Evolutionary conservation across 2,329 filamentous ascomycete species (phyloP).

Genomic region (Aureobasidium sp.): DNA sequence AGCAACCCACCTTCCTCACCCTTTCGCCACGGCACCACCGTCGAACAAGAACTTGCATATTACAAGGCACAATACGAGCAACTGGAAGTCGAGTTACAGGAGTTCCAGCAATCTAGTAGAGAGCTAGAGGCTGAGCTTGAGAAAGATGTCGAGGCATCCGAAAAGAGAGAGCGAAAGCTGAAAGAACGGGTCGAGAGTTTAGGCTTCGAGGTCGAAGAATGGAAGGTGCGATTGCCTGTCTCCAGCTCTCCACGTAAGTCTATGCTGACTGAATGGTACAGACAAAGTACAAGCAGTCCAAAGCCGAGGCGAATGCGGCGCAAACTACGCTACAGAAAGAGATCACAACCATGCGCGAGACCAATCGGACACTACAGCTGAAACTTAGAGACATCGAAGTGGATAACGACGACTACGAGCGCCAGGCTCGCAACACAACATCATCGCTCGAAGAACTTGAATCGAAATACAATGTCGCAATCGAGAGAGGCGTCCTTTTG

Average conservation of each 20-base stretch:
- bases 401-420: slow-evolving; percentile 95
- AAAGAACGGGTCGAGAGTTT: slow-evolving; percentile 80
- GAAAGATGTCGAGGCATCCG: slow-evolving; percentile 89
- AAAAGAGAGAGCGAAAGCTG: slow-evolving; percentile 80
- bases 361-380: slow-evolving; percentile 71
- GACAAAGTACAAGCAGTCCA: slow-evolving; percentile 95
- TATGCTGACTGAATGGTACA: slow-evolving; percentile 30
- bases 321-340: slow-evolving; percentile 90
- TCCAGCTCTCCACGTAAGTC: neutral
- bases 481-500: slow-evolving; percentile 85
- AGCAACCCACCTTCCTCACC: slow-evolving; percentile 27
- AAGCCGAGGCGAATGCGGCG: slow-evolving; percentile 73
- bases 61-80: slow-evolving; percentile 96
- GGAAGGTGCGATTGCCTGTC: slow-evolving; percentile 71
- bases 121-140: slow-evolving; percentile 92
- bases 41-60: slow-evolving; percentile 75
- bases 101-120: slow-evolving; percentile 89
- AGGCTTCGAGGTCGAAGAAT: slow-evolving; percentile 89
- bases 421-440: slow-evolving; percentile 89
- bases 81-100: slow-evolving; percentile 80
- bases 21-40: slow-evolving; percentile 26
- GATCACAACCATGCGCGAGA: slow-evolving; percentile 81
- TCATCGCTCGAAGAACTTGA: slow-evolving; percentile 95
- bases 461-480: slow-evolving; percentile 90
- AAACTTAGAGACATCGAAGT: slow-evolving; percentile 92